Base-by-base conservation (phyloP, 2,329 filamentous ascomycete species). In the Nothophaeocryptopus gaeumannii region DNA sequence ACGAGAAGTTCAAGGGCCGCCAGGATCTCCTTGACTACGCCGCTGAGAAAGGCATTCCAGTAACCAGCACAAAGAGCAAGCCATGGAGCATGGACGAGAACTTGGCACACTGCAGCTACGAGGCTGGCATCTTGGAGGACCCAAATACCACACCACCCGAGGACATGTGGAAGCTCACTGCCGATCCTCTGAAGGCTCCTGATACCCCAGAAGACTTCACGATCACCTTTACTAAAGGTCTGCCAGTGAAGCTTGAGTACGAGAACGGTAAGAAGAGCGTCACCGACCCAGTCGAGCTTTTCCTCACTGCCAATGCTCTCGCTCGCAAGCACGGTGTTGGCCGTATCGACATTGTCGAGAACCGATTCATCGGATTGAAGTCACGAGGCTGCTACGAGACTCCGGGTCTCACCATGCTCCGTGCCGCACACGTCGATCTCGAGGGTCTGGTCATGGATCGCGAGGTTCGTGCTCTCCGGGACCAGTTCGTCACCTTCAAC, bases 341-440 rank as follows among this genome's bases (percentile, higher is more conserved):
- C 63, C 78, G 88, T 64, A 85, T 92, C 59, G 88, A 92, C 70
- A 92, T 92, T 66, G 87, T 91, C 54, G 86, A 89, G 69, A 87
- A 88, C 75, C 80, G 88, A 46, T 88, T 86, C 75, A 86, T 88
- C 65, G 88, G 87, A 56, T 78, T 91, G 63, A 91, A 91, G 77
- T 84, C 80, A 60, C 82, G 88, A 63, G 88, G 88, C 63, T 91
- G 87, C 77, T 91, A 91, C 75, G 88, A 91, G 65, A 78, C 80
- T 9, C 80, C 80, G 1, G 80, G 75, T 50, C 71, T 84, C 35
- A 80, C 75, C 33, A 74, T 75, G 63, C 77, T 82, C 37, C 75
- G 80, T 48, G 68, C 73, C 43, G 80, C 80, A 2, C 80, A 83
- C 69, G 67, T 84, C 56, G 81, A 85, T 63, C 71, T 83, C 44